A percentile compares a stretch with the other conserved stretches of the same genome.
Evolutionary conservation across 208 protist species (phyloP).

Genomic region (Trypanosoma congolense): DNA sequence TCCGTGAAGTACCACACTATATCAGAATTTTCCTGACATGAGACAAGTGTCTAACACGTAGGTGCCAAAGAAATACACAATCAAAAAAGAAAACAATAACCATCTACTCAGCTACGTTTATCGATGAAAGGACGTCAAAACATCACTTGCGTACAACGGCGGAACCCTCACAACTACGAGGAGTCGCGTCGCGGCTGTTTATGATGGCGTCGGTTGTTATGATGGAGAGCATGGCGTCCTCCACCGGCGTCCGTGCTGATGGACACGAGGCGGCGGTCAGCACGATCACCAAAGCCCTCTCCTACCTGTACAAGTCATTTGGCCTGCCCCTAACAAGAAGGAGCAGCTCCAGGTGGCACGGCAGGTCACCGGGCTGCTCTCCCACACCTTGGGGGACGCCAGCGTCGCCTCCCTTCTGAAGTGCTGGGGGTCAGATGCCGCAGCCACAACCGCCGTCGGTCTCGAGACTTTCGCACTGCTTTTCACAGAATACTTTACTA

Average conservation of each 20-base stretch:
- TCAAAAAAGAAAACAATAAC: no score
- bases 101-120: no score
- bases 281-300: conserved; percentile 14
- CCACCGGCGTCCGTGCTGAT: not conserved
- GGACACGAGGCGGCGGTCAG: not conserved
- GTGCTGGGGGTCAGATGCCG: not conserved
- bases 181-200: conserved; percentile 13
- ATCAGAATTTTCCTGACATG: no score
- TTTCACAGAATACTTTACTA: conserved; percentile 59
- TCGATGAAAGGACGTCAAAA: no score
- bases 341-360: conserved; percentile 14
- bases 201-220: conserved; percentile 2
- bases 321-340: conserved; percentile 11
- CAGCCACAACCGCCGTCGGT: not conserved
- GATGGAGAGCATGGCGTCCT: not conserved
- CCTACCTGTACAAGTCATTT: conserved; percentile 25
- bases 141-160: conserved; percentile 4
- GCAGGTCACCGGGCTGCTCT: conserved; percentile 12
- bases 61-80: no score
- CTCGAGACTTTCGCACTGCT: conserved; percentile 15
- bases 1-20: no score
- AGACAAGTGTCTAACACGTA: no score
- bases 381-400: conserved; percentile 2
- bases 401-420: conserved; percentile 16
- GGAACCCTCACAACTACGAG: conserved; percentile 12